Conservation (phyloP, 2,329 filamentous ascomycete species). For the Aspergillus flavus region DNA sequence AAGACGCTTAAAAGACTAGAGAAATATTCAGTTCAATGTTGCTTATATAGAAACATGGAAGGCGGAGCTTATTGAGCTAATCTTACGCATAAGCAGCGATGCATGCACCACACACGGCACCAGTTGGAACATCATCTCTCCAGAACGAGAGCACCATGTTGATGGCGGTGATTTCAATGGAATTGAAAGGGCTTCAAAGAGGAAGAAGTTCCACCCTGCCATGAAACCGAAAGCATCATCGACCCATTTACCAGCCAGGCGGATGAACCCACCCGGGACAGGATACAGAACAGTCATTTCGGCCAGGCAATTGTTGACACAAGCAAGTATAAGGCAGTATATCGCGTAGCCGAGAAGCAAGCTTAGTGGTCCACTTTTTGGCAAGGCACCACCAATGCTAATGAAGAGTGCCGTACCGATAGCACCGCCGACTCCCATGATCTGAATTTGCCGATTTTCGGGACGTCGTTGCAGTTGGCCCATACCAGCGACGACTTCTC, state of each 20-base stretch:
- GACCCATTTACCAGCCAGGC: constrained; percentile 47
- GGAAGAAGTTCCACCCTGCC: constrained; percentile 52
- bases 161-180: constrained; percentile 46
- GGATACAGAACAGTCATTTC: constrained; percentile 50
- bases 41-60: background rate
- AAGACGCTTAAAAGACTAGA: constrained; percentile 64
- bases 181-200: constrained; percentile 44
- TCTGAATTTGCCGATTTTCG: constrained; percentile 21
- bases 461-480: constrained; percentile 12
- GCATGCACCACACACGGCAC: constrained; percentile 34
- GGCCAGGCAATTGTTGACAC: constrained; percentile 44
- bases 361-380: constrained; percentile 41
- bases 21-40: background rate
- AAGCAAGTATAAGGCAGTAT: constrained; percentile 33
- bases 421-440: constrained; percentile 46
- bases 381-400: constrained; percentile 40
- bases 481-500: background rate
- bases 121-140: constrained; percentile 42
- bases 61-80: background rate
- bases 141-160: constrained; percentile 44
- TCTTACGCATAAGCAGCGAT: constrained; percentile 30
- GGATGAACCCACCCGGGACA: constrained; percentile 44
- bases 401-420: constrained; percentile 45
- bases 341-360: constrained; percentile 40
- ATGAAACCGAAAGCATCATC: constrained; percentile 49